A percentile compares a stretch with the other conserved stretches of the same genome.
Conservation (phyloP, 2,329 filamentous ascomycete species). For the Mycosphaerelloides madeirae region DNA sequence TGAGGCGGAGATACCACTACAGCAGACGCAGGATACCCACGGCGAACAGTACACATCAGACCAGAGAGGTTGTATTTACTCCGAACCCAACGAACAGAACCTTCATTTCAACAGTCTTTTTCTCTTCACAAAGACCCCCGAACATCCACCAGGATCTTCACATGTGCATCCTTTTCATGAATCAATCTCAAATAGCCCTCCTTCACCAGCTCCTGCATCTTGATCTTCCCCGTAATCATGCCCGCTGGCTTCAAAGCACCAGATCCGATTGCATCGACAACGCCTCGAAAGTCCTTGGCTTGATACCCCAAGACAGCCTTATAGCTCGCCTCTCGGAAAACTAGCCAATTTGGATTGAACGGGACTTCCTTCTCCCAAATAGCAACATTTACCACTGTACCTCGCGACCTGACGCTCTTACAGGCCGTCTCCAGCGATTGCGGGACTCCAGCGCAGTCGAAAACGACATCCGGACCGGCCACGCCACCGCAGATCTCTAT, state of each 20-base stretch:
- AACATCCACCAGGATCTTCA: slow-evolving; percentile 57
- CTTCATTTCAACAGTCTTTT: no score
- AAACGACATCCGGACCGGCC: slow-evolving; percentile 54
- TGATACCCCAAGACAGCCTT: slow-evolving; percentile 48
- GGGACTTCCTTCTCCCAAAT: slow-evolving; percentile 56
- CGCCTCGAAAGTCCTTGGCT: slow-evolving; percentile 52
- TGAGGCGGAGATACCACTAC: no score
- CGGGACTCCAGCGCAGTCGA: slow-evolving; percentile 60
- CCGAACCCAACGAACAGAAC: no score
- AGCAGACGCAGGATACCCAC: no score
- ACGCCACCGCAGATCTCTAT: slow-evolving; percentile 45
- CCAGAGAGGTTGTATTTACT: no score
- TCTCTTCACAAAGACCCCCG: slow-evolving; percentile 11
- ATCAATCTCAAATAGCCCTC: slow-evolving; percentile 55
- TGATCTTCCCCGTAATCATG: slow-evolving; percentile 60
- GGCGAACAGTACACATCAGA: no score
- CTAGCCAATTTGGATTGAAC: slow-evolving; percentile 51
- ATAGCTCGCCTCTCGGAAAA: slow-evolving; percentile 52
- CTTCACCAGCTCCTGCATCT: slow-evolving; percentile 53
- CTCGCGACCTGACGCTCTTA: slow-evolving; percentile 49
- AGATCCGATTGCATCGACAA: slow-evolving; percentile 42
- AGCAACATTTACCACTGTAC: slow-evolving; percentile 60
- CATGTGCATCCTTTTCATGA: slow-evolving; percentile 57
- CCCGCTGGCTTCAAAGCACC: slow-evolving; percentile 44
- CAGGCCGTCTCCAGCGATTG: slow-evolving; percentile 39